Evolutionary conservation across 2,329 filamentous ascomycete species (phyloP), one percentile per base, ranked within the genome.

Genomic region (Colletotrichum destructivum): DNA sequence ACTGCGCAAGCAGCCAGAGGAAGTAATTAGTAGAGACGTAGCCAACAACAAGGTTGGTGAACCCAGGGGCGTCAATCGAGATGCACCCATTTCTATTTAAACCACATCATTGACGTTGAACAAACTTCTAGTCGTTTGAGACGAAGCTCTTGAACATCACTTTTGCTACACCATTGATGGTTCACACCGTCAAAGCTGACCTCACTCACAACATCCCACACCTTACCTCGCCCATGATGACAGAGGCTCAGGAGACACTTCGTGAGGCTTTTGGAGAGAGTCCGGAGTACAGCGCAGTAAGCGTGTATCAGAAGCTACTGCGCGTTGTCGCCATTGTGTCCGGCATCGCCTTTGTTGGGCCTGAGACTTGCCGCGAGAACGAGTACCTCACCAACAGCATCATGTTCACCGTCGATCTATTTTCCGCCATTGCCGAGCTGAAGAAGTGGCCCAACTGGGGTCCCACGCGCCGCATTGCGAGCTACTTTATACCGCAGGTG

Each of bases 311-410:
- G n/a, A 80, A 78, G 13, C 75, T 88, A 4, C 78, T 86, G 3
- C 82, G 83, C 42, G 82, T 87, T 47, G 82, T 88, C 1, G 84
- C 83, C 66, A 82, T 82, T 65, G 81, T 84, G 1, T 86, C 84
- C 0, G 85, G 85, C 5, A 79, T 83, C 18, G 77, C 87, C 31
- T 87, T 87, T 67, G 79, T 87, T 46, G 86, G 85, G 9, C 75
- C 83, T 2, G 84, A 86, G 60, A 79, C 86, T 2, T 84, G 83
- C 74, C 83, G 82, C 38, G 75, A 80, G 4, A 82, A 84, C 49
- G 78, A 80, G 40, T 87, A 86, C 74, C 76, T 87, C 6, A 80
- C 85, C 46, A 49, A 49, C 16, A 49, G 46, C 15, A 62, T 65
- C 1, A 78, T 79, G 15, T 49, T 49, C 5, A 49, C 46, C 2